Evolutionary conservation across 1,284 basidiomycete species (phyloP), one percentile per base, ranked within the genome.

Genomic region (Naganishia albida): DNA sequence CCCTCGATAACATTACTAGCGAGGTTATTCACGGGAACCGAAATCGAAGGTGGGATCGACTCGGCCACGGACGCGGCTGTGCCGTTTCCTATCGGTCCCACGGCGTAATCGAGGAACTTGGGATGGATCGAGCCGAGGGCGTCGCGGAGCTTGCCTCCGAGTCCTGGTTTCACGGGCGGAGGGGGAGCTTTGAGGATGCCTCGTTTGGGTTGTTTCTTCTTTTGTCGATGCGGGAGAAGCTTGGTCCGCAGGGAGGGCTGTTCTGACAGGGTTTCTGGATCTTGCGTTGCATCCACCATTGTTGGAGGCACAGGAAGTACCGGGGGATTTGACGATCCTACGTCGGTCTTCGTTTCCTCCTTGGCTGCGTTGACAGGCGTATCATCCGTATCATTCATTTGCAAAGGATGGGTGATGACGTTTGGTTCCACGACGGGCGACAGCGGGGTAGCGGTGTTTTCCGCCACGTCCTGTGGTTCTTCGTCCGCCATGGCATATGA

Each of bases 131-230:
- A 71, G 1, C 69, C 71, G 26, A 73, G 60, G 25, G 71, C 72
- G 63, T 80, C 78, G 25, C 78, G 71, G 13, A 80, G 68, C 18
- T 76, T 69, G 44, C 75, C 76, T 0, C 74, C 71, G 12, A 80
- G 68, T 7, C 77, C 76, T 2, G 77, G 77, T 67, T 77, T 78
- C 16, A 72, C 68, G 23, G 78, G 78, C 1, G 78, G 77, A 16
- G 77, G 78, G 2, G 78, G 76, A 0, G 78, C 77, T 68, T 78
- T 79, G 46, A 80, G 74, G 52, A 80, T 80, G 7, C 77, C 77
- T 65, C 73, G 74, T 25, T 74, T 73, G 1, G 77, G 77, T 39
- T 55, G 57, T 60, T 60, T 60, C 23, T 49, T 48, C n/a, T 49
- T 48, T 39, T 60, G 57, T 26, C 57, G 57, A 20, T 60, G 46